A percentile compares a stretch with the other conserved stretches of the same genome.
These are phyloP conservation scores for Eucalyptus erythrocorys DNA, from an alignment of 345 rosid species.

Conservation along the genomic window DNA sequence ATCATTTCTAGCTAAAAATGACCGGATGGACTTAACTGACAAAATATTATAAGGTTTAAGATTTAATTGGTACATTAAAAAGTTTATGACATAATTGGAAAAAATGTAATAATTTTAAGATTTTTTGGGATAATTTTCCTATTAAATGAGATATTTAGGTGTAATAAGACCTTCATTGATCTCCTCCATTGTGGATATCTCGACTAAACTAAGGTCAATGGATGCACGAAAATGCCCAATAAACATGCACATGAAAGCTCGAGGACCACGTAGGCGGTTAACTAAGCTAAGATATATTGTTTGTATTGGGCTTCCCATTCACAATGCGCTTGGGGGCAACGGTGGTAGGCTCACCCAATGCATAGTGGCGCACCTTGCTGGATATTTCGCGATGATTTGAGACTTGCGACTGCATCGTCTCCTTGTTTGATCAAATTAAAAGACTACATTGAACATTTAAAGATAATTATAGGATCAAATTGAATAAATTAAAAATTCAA, in stretches of 20 bases:
- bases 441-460: background rate
- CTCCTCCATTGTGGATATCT: too few relatives aligned
- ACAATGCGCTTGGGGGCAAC: background rate
- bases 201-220: too few relatives aligned
- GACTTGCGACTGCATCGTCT: rapidly evolving
- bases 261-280: background rate
- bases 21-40: rapidly evolving
- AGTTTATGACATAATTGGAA: rapidly evolving
- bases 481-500: too few relatives aligned
- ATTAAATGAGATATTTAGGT: background rate
- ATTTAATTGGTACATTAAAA: too few relatives aligned
- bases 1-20: too few relatives aligned
- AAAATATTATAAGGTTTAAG: rapidly evolving
- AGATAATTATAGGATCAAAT: too few relatives aligned
- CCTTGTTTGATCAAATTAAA: background rate
- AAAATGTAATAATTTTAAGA: too few relatives aligned
- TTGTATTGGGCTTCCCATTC: background rate
- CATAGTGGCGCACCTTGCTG: rapidly evolving
- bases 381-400: background rate
- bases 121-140: background rate
- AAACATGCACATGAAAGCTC: background rate
- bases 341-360: background rate
- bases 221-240: background rate
- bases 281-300: background rate
- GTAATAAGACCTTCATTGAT: background rate